A percentile compares a stretch with the other conserved stretches of the same genome.
These are phyloP conservation scores for Citrus mangshanensis DNA, from an alignment of 345 rosid genomes.

Conservation along the genomic window DNA sequence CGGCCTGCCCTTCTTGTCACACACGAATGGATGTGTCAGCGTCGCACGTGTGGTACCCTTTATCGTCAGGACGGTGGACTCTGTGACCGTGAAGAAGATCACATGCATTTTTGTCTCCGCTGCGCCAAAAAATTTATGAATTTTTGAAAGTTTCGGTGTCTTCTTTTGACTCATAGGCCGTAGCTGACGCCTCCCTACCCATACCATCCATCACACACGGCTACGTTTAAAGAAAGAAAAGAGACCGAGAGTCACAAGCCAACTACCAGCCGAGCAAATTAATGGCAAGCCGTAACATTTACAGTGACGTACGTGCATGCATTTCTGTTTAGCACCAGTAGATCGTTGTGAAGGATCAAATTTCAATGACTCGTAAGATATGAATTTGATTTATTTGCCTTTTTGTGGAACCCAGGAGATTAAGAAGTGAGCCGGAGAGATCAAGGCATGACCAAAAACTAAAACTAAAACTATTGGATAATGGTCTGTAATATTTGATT, in stretches of 20 bases:
- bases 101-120: constrained; percentile 3
- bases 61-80: constrained; percentile 14
- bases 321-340: too few species aligned
- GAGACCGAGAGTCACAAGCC: not conserved
- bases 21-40: constrained; percentile 50
- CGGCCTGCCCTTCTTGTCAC: constrained; percentile 15
- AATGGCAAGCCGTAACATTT: too few species aligned
- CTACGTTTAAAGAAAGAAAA: not conserved
- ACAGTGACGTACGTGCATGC: too few species aligned
- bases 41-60: constrained; percentile 34
- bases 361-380: too few species aligned
- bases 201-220: not conserved
- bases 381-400: too few species aligned
- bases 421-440: accelerated
- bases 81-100: not conserved
- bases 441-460: too few species aligned
- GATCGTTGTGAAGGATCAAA: too few species aligned
- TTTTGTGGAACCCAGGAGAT: too few species aligned
- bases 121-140: not conserved
- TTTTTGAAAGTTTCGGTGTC: not conserved
- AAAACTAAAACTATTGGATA: too few species aligned
- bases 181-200: not conserved
- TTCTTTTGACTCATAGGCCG: not conserved
- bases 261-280: not conserved
- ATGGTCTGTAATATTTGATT: too few species aligned